These are phyloP conservation scores for Talaromyces sp. DNA, from an alignment of 2,329 filamentous ascomycete species.

Conservation along the genomic window DNA sequence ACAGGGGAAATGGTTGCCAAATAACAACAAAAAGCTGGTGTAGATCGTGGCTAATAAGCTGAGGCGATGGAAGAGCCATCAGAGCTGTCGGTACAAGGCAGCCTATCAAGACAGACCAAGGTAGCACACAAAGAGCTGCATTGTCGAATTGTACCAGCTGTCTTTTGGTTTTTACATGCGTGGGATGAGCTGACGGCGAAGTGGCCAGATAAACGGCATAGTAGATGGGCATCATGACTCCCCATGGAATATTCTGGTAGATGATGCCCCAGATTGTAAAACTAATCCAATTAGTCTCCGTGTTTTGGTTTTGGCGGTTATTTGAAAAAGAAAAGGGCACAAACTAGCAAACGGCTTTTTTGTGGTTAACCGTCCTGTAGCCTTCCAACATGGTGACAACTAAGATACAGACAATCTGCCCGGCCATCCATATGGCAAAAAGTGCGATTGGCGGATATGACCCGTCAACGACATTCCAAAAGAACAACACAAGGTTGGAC, in stretches of 20 bases:
- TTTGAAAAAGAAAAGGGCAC: background rate
- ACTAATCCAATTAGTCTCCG: background rate
- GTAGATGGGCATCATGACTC: background rate
- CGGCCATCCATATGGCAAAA: background rate
- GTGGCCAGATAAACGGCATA: background rate
- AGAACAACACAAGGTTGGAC: background rate
- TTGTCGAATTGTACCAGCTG: background rate
- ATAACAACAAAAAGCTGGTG: background rate
- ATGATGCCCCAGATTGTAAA: background rate
- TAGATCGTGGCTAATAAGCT: background rate
- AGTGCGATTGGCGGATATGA: background rate
- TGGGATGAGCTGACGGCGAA: background rate
- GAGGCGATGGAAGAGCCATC: background rate
- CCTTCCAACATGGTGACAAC: background rate
- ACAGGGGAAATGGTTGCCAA: background rate
- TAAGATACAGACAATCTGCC: background rate
- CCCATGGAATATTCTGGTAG: background rate
- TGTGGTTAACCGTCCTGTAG: background rate
- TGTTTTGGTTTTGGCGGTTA: background rate
- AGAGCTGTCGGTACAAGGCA: background rate
- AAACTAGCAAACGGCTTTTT: background rate
- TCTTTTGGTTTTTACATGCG: background rate
- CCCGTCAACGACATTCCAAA: background rate
- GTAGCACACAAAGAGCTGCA: background rate
- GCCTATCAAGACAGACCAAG: background rate